Percentiles rank a stretch among this genome's conserved stretches.
Conservation (phyloP, 2,329 filamentous ascomycete species). For the Trichoderma sp. region DNA sequence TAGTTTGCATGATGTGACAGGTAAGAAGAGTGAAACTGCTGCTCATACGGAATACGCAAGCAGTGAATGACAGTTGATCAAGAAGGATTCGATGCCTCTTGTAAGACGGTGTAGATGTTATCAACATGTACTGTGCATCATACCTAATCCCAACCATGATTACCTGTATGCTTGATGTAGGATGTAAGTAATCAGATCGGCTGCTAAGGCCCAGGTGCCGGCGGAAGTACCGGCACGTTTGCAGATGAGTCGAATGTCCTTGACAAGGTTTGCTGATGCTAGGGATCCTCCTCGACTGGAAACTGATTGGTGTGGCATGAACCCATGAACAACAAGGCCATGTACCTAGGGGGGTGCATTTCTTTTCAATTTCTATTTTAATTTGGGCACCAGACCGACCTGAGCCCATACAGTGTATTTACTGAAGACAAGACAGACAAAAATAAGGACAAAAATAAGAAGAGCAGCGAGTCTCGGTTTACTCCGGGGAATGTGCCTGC, state of each 20-base stretch:
- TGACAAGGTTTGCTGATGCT: not conserved
- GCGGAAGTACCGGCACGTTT: slow-evolving; percentile 7
- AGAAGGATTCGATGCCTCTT: not conserved
- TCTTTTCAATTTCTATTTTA: not conserved
- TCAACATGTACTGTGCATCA: not conserved
- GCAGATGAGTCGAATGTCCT: not conserved
- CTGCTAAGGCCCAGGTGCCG: not conserved
- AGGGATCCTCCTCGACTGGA: not conserved
- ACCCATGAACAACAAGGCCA: not conserved
- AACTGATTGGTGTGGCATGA: not conserved
- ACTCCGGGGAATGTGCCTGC: not conserved
- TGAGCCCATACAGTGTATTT: not conserved
- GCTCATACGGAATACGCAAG: too few species aligned
- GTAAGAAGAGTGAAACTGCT: not conserved
- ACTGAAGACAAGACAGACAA: not conserved
- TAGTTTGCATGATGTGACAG: not conserved
- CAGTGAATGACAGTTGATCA: not conserved
- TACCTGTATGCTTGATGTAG: not conserved
- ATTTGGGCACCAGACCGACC: not conserved
- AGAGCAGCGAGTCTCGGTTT: not conserved
- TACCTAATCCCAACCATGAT: not conserved
- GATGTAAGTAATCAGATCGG: slow-evolving; percentile 1
- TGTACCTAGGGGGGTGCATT: not conserved
- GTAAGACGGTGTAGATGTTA: not conserved
- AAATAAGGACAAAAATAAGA: not conserved